Evolutionary conservation across 176 grass and related monocot species (phyloP).

Genomic region (Raddia guianensis): DNA sequence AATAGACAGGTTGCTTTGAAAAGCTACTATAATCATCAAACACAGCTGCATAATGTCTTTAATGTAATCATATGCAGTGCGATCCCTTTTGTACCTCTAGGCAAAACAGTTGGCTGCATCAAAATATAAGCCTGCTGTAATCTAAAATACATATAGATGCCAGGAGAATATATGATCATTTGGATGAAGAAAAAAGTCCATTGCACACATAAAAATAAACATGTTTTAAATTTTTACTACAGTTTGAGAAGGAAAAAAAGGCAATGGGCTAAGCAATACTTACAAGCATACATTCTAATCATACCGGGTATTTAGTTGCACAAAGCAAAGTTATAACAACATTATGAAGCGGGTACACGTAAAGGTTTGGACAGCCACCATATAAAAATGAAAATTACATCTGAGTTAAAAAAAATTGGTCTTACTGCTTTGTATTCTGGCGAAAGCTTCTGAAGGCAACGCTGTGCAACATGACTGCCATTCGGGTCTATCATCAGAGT

Average conservation of each 20-base stretch:
- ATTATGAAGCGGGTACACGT: background rate
- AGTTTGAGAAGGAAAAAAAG: background rate
- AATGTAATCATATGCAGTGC: background rate
- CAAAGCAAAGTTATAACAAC: background rate
- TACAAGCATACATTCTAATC: background rate
- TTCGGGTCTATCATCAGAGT: slow-evolving; percentile 73
- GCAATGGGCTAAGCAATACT: background rate
- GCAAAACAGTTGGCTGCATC: background rate
- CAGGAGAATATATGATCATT: background rate
- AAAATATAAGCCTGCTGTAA: background rate
- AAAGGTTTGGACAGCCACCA: background rate
- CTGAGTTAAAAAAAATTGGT: slow-evolving; percentile 18
- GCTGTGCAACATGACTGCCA: slow-evolving; percentile 68
- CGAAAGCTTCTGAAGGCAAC: slow-evolving; percentile 63
- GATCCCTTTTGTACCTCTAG: slow-evolving; percentile 10
- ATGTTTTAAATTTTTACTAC: slow-evolving; percentile 3
- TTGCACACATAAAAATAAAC: background rate
- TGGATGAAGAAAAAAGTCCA: background rate
- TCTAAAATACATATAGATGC: background rate
- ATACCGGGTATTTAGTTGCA: background rate
- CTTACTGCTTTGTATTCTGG: slow-evolving; percentile 58
- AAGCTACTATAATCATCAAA: slow-evolving; percentile 2
- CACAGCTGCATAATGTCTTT: background rate
- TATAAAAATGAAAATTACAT: background rate
- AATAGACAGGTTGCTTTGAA: background rate